Base-by-base conservation (phyloP, 2,329 filamentous ascomycete genomes). In the Clarireedia hainanense region DNA sequence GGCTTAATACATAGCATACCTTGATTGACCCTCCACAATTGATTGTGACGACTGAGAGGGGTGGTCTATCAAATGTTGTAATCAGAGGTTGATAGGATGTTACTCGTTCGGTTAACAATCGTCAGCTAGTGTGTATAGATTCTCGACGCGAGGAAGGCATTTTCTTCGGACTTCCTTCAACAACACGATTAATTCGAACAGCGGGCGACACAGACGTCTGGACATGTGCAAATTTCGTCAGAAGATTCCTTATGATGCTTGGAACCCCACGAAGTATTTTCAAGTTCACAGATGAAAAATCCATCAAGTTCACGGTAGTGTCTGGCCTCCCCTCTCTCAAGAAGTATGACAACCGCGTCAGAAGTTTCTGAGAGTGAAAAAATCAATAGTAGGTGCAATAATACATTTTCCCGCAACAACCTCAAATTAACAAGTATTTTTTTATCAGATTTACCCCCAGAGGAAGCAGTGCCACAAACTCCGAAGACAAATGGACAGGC, bases 251-350 rank as follows among this genome's bases (percentile, higher is more conserved):
- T 75, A 70, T 75, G 74, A 70, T 66, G 71, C 74, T 77, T 70
- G 65, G 71, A 76, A 76, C 67, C 65, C 63, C 59, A 57, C 64
- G 81, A 85, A 76, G 68, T 73, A 73, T 72, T 81, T 80, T 80
- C 69, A 70, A 67, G 70, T 58, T 70, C 65, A 71, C 80, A 79
- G 76, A 84, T 85, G 81, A 77, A 70, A 73, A 69, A 73, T 74
- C 75, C 76, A 74, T 73, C 70, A 77, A 79, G 75, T 73, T 76
- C 72, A 74, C 77, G 75, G 75, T 73, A 69, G 67, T 68, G 64
- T 56, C 59, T 65, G 56, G 61, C 56, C 61, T 60, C 60, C 60
- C 56, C 59, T 61, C 59, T 56, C 58, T 56, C 54, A 59, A 61
- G 61, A 67, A 63, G 63, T 60, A 69, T 70, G 68, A 67, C 68